These are phyloP conservation scores for Rhytidiadelphus loreus DNA, from an alignment of 225 moss, liverwort and hornwort species.

Conservation along the genomic window DNA sequence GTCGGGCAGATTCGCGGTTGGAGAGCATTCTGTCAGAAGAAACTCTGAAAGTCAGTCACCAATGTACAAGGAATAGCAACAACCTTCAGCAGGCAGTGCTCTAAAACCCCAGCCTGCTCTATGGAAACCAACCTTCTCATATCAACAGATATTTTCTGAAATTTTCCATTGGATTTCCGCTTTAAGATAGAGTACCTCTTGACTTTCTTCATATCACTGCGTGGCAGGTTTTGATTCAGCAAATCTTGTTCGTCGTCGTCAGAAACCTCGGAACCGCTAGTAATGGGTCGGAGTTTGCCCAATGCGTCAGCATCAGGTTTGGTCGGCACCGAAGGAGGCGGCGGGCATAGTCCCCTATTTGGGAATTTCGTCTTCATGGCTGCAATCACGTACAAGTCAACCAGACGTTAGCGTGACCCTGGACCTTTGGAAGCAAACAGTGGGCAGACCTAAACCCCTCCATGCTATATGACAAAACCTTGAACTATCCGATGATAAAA, in stretches of 20 bases:
- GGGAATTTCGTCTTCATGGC: background rate
- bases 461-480: background rate
- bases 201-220: constrained; percentile 77
- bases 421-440: background rate
- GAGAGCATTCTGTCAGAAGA: constrained; percentile 76
- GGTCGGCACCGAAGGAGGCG: constrained; percentile 24
- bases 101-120: background rate
- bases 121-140: background rate
- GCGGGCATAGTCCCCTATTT: background rate
- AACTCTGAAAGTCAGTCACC: background rate
- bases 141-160: background rate
- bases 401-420: background rate
- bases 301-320: constrained; percentile 21
- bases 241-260: constrained; percentile 84
- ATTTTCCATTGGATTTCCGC: background rate
- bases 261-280: constrained; percentile 81
- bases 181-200: constrained; percentile 37
- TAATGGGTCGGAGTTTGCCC: constrained; percentile 33
- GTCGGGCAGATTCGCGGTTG: constrained; percentile 87
- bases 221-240: constrained; percentile 40
- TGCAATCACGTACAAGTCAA: background rate
- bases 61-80: background rate
- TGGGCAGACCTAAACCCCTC: background rate
- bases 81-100: background rate
- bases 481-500: background rate